These are phyloP conservation scores for Eurotiales sp. DNA, from an alignment of 2,329 filamentous ascomycete genomes.

Conservation along the genomic window DNA sequence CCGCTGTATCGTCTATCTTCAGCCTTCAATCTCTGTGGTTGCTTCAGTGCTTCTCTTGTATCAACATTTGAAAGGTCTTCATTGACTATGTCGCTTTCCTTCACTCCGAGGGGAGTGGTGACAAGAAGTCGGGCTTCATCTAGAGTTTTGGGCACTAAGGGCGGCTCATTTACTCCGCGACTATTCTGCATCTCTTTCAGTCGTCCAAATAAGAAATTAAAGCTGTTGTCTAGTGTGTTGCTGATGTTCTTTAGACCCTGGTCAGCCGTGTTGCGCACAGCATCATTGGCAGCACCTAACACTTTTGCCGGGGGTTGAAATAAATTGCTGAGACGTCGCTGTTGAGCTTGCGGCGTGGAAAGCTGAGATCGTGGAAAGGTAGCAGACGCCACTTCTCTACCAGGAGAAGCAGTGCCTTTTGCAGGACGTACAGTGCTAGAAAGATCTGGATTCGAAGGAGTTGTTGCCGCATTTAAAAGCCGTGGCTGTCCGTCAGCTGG, in stretches of 20 bases:
- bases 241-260: conserved; percentile 90
- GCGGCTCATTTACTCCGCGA: conserved; percentile 41
- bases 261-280: conserved; percentile 82
- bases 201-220: conserved; percentile 87
- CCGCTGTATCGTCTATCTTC: conserved; percentile 69
- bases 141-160: conserved; percentile 75
- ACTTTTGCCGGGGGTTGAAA: conserved; percentile 80
- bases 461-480: conserved; percentile 33
- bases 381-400: conserved; percentile 29
- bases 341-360: conserved; percentile 49
- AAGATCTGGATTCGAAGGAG: conserved; percentile 22
- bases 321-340: conserved; percentile 76
- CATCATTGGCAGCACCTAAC: conserved; percentile 77
- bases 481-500: conserved; percentile 64
- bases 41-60: conserved; percentile 29
- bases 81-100: conserved; percentile 49
- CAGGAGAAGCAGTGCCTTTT: conserved; percentile 26
- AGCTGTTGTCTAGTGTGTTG: conserved; percentile 83
- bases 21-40: conserved; percentile 36
- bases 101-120: conserved; percentile 46
- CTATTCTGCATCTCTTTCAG: conserved; percentile 63
- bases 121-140: conserved; percentile 91
- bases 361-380: conserved; percentile 29
- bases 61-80: conserved; percentile 51
- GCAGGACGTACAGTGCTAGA: conserved; percentile 23